phyloP scores from a whole-genome alignment of 306 rosid species.

The Astragalus membranaceus region DNA sequence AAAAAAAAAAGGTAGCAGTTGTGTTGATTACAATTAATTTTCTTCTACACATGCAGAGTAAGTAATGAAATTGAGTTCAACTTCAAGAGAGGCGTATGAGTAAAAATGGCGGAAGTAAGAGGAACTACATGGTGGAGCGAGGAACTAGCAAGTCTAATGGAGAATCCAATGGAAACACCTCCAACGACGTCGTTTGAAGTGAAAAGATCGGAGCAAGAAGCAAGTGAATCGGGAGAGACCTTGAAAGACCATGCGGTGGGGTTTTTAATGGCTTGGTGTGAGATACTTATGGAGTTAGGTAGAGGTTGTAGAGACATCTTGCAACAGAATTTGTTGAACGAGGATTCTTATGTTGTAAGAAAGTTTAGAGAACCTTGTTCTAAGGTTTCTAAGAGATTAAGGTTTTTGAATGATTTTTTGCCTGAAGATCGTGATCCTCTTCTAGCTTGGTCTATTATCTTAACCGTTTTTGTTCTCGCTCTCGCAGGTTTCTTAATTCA shows the following conservation, averaged over 20 bases:
- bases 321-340: slow-evolving; percentile 61
- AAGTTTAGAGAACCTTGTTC: slow-evolving; percentile 64
- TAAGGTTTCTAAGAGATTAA: slow-evolving; percentile 53
- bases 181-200: slow-evolving; percentile 32
- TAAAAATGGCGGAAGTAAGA: background rate
- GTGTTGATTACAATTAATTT: background rate
- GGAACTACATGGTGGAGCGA: slow-evolving; percentile 10
- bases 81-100: background rate
- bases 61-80: background rate
- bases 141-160: background rate
- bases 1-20: background rate
- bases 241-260: slow-evolving; percentile 78
- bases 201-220: slow-evolving; percentile 17
- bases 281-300: slow-evolving; percentile 68
- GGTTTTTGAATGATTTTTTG: slow-evolving; percentile 66
- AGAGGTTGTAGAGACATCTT: slow-evolving; percentile 76
- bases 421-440: slow-evolving; percentile 98
- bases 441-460: slow-evolving; percentile 77
- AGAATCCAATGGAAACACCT: background rate
- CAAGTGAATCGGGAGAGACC: slow-evolving; percentile 51
- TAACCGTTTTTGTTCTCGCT: slow-evolving; percentile 69
- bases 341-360: slow-evolving; percentile 52
- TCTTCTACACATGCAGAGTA: background rate
- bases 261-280: slow-evolving; percentile 81
- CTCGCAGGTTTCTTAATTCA: slow-evolving; percentile 47